Base-by-base conservation (phyloP, 208 protist genomes). In the Leishmania tarentolae region DNA sequence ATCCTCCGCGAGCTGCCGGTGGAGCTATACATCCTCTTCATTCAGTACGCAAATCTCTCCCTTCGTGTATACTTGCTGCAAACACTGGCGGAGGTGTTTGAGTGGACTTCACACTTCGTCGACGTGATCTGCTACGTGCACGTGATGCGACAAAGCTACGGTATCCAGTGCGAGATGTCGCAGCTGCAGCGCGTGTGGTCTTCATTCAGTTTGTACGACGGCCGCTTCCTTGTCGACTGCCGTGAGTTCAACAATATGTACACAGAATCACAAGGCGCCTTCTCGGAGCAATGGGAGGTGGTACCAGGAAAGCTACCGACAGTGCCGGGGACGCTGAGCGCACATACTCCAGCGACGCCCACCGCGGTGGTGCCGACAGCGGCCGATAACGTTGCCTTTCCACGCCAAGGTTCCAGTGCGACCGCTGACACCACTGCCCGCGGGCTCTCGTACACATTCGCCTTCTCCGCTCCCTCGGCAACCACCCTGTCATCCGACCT, bases 11-110 rank as follows among this genome's bases (percentile, higher is more conserved):
- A 87, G 70, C 69, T 92, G 59, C 88, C 92, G 19, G n/a, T 84
- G 7, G 88, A 90, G 75, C 50, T 86, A 9, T 95, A 95, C 78
- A 76, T 89, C 24, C 74, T 97, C n/a, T 94, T 89, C 57, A 83
- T 95, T 46, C 85, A 91, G 71, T 91, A 94, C 76, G 85, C 88
- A 7, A 79, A 76, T 35, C 82, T 95, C 35, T 86, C 83, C 24
- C 82, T 92, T 0, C 89, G 88, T 0, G 73, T 88, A 8, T 80
- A 83, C 21, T 81, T 94, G 59, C 76, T 97, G 40, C 86, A 93
- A 79, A 90, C 87, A 19, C 59, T 92, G 21, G 87, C 91, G 6
- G 85, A 91, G 84, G 76, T 95, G 17, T 90, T 94, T 72, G 83
- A 91, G 61, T 91, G 90, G 81, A 94, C 90, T 37, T 79, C 88